phyloP scores from a whole-genome alignment of 306 rosid species.

The Acacia acuminata region DNA sequence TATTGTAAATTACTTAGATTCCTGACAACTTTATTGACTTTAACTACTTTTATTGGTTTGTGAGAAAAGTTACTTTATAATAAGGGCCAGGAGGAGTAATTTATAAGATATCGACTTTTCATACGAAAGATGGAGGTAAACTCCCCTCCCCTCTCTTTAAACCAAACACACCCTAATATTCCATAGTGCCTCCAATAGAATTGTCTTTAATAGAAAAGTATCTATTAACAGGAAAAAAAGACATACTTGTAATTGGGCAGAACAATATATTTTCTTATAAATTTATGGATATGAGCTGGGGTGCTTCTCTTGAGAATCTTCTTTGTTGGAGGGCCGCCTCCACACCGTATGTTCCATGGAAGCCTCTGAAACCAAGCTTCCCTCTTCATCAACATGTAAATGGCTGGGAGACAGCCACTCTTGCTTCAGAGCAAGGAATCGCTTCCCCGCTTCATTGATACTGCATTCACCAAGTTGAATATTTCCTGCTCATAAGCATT shows the following conservation, averaged over 20 bases:
- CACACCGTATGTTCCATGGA: slow-evolving; percentile 67
- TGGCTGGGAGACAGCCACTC: slow-evolving; percentile 76
- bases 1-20: too few relatives aligned
- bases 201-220: too few relatives aligned
- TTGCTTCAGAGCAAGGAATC: slow-evolving; percentile 61
- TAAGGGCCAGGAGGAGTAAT: too few relatives aligned
- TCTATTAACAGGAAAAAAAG: too few relatives aligned
- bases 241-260: neutral
- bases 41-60: too few relatives aligned
- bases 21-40: too few relatives aligned
- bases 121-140: too few relatives aligned
- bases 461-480: slow-evolving; percentile 76
- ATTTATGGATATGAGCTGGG: slow-evolving; percentile 58
- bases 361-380: slow-evolving; percentile 75
- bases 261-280: slow-evolving; percentile 28
- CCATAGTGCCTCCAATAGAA: too few relatives aligned
- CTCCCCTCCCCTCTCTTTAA: too few relatives aligned
- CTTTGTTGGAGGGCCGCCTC: slow-evolving; percentile 50
- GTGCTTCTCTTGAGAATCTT: slow-evolving; percentile 51
- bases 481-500: slow-evolving; percentile 75
- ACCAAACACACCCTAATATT: too few relatives aligned
- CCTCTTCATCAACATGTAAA: slow-evolving; percentile 60
- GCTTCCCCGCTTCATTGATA: slow-evolving; percentile 75
- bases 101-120: too few relatives aligned
- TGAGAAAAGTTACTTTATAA: too few relatives aligned